phyloP scores from a whole-genome alignment of 495 filamentous ascomycete species.

The Penicillium ucsense region DNA sequence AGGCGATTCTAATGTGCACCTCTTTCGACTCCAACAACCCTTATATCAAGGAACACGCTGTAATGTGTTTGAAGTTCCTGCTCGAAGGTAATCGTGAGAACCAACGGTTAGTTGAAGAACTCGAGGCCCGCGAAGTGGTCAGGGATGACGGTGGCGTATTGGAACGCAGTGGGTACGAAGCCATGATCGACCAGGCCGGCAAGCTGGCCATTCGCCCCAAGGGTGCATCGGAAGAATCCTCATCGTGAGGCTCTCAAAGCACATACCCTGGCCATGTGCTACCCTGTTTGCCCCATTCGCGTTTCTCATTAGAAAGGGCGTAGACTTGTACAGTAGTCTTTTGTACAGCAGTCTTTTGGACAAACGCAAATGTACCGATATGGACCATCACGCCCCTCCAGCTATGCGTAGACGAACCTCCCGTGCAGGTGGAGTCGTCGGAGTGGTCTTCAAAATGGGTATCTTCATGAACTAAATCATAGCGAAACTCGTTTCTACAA shows the following conservation, averaged over 20 bases:
- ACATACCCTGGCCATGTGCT: background rate
- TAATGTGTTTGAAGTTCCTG: slow-evolving; percentile 81
- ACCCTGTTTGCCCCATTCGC: no score
- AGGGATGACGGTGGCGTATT: slow-evolving; percentile 38
- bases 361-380: no score
- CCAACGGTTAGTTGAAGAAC: slow-evolving; percentile 58
- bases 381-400: no score
- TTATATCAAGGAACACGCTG: slow-evolving; percentile 82
- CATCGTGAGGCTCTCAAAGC: background rate
- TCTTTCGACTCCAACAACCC: slow-evolving; percentile 80
- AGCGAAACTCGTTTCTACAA: no score
- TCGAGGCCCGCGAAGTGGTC: slow-evolving; percentile 46
- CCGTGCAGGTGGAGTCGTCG: no score
- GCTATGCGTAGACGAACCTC: no score
- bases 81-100: slow-evolving; percentile 79
- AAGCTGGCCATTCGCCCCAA: slow-evolving; percentile 35
- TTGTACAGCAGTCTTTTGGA: no score
- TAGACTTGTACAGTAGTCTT: no score
- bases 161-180: slow-evolving; percentile 43
- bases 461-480: background rate
- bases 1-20: slow-evolving; percentile 78
- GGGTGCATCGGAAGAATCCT: slow-evolving; percentile 3
- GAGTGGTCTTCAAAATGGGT: background rate
- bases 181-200: slow-evolving; percentile 43
- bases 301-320: no score